Base-by-base conservation (phyloP, 2,329 filamentous ascomycete species). In the Diaporthe longicolla region DNA sequence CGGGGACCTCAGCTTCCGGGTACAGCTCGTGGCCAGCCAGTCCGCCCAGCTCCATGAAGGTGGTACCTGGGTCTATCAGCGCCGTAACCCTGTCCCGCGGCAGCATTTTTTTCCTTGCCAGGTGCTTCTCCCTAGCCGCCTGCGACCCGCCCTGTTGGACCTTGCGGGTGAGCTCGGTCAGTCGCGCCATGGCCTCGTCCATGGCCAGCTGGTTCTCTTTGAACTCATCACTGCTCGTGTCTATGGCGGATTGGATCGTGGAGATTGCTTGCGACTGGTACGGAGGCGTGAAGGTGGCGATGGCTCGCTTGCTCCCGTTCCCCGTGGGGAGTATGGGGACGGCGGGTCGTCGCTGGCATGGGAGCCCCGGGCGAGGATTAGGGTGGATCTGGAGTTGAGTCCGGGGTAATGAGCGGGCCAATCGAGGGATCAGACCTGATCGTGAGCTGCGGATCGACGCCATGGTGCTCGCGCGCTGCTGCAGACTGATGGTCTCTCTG, bases 11-110 rank as follows among this genome's bases (percentile, higher is more conserved):
- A 73, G 96, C 95, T 73, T 93, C 94, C 0, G 92, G 90, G 80
- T 98, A 98, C 69, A 98, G 87, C 74, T 94, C 92, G 81, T 98
- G 89, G 21, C 94, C 96, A 0, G 96, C 96, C 79, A 98, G 87
- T n/a, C 95, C 91, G 24, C 94, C 97, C n/a, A 99, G 88, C 84
- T 99, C 96, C 76, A 99, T 84, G 81, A 99, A 98, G 0, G 93
- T 93, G 2, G 94, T 96, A 6, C 95, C 95, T 0, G 94, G 93
- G 81, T 99, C 96, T 76, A 98, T 89, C 76, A 99, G 86, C 6
- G 95, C 93, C 0, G 95, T 93, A 71, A 99, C 91, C 45, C 96
- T 92, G 83, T 98, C 96, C 77, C 97, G 88, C 3, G 95, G 95
- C 73, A 99, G 89, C 95, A 98, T 98, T 88, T 98, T 98, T 77